Percentiles rank a stretch among this genome's conserved stretches.
Conservation (phyloP, 179 eudicot genomes). For the Silene vulgaris region DNA sequence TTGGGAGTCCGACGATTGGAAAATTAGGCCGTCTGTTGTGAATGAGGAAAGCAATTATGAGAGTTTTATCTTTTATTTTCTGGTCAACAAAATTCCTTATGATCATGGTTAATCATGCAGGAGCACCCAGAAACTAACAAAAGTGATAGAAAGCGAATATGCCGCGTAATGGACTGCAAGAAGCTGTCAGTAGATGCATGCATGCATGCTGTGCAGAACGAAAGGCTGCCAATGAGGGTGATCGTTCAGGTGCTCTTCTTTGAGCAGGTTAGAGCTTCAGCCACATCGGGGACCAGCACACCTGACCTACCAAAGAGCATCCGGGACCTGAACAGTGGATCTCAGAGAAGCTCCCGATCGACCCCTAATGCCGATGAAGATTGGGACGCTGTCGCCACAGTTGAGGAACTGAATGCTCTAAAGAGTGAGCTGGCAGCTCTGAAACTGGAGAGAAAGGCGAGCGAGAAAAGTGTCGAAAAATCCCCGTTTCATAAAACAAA, state of each 20-base stretch:
- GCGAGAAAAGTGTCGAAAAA: slow-evolving; percentile 35
- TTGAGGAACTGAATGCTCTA: slow-evolving; percentile 65
- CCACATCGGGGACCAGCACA: slow-evolving; percentile 77
- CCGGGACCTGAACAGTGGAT: slow-evolving; percentile 47
- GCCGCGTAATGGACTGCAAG: slow-evolving; percentile 78
- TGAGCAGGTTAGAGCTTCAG: slow-evolving; percentile 75
- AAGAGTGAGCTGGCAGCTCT: slow-evolving; percentile 72
- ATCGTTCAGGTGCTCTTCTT: slow-evolving; percentile 81
- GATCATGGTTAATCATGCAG: slow-evolving; percentile 27
- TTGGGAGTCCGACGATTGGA: too few species aligned
- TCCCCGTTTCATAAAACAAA: slow-evolving; percentile 44
- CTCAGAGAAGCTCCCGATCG: slow-evolving; percentile 55
- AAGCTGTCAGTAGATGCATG: slow-evolving; percentile 83
- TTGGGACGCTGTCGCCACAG: slow-evolving; percentile 81
- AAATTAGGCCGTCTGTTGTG: too few species aligned
- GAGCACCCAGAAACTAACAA: slow-evolving; percentile 74
- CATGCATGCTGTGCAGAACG: slow-evolving; percentile 78
- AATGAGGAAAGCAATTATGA: not conserved
- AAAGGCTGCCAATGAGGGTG: slow-evolving; percentile 68
- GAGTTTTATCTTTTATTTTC: not conserved
- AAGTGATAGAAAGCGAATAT: slow-evolving; percentile 71
- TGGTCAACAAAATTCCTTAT: not conserved
- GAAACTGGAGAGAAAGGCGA: slow-evolving; percentile 40
- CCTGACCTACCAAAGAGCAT: slow-evolving; percentile 78
- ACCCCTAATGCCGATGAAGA: slow-evolving; percentile 65